phyloP scores from a whole-genome alignment of 805 yeast species.

The Sugiyamaella marilandica region DNA sequence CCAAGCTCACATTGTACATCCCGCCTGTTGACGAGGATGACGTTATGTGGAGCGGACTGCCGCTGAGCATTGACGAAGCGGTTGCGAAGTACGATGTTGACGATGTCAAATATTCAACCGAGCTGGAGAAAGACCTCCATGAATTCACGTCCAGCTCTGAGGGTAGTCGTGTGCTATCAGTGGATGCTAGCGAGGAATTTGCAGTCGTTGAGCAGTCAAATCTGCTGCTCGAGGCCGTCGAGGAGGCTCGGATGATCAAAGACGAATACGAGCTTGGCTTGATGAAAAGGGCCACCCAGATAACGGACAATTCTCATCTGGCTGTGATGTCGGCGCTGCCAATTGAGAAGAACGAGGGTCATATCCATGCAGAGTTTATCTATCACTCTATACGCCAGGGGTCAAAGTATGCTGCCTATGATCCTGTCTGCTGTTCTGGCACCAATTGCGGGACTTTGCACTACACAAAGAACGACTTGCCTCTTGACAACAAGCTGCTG shows the following conservation, averaged over 20 bases:
- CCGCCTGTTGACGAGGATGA: constrained; percentile 85
- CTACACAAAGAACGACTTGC: constrained; percentile 75
- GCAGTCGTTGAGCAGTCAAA: constrained; percentile 20
- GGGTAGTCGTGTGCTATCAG: constrained; percentile 21
- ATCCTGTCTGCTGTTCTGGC: constrained; percentile 95
- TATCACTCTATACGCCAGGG: constrained; percentile 95
- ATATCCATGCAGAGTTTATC: constrained; percentile 90
- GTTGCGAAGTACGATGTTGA: constrained; percentile 68
- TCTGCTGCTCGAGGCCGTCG: constrained; percentile 55
- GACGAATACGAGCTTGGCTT: constrained; percentile 75
- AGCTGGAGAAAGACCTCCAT: constrained; percentile 36
- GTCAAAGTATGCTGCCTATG: constrained; percentile 81
- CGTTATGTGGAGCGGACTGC: constrained; percentile 95
- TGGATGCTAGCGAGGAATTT: constrained; percentile 22
- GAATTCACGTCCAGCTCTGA: neutral
- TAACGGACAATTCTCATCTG: constrained; percentile 81
- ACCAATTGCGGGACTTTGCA: constrained; percentile 88
- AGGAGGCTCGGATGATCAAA: constrained; percentile 80
- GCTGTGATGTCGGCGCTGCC: constrained; percentile 94
- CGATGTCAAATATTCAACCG: constrained; percentile 60
- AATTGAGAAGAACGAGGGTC: constrained; percentile 80
- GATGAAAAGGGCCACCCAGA: constrained; percentile 73
- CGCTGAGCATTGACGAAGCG: constrained; percentile 65
- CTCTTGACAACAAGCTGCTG: constrained; percentile 52
- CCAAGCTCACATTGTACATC: constrained; percentile 63